These are phyloP conservation scores for Trametes hirsuta DNA, from an alignment of 1,284 basidiomycete genomes.

Conservation along the genomic window DNA sequence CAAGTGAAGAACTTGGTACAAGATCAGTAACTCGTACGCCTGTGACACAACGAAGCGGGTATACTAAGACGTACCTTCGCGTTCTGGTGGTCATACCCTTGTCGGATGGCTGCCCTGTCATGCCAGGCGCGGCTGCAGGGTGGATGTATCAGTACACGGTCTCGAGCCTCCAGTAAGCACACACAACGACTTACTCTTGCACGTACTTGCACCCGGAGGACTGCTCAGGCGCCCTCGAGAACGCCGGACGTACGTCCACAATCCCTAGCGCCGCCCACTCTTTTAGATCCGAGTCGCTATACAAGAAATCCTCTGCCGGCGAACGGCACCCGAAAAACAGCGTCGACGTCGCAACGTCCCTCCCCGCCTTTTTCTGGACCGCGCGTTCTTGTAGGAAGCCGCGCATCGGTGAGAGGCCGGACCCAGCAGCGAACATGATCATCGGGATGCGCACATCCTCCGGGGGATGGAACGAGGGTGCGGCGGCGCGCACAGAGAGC, in stretches of 20 bases:
- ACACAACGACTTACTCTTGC: slow-evolving; percentile 45
- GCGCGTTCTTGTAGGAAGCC: slow-evolving; percentile 59
- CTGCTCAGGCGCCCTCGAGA: slow-evolving; percentile 43
- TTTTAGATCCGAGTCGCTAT: slow-evolving; percentile 44
- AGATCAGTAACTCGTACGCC: not conserved
- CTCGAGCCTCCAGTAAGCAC: not conserved
- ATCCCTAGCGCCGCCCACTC: slow-evolving; percentile 49
- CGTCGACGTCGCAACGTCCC: slow-evolving; percentile 46
- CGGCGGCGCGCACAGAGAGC: slow-evolving; percentile 47
- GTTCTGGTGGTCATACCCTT: slow-evolving; percentile 36
- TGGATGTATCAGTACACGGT: not conserved
- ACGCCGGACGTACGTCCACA: slow-evolving; percentile 53
- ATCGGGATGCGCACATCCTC: slow-evolving; percentile 46
- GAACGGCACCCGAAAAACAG: slow-evolving; percentile 56
- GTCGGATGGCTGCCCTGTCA: slow-evolving; percentile 42
- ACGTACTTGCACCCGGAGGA: slow-evolving; percentile 52
- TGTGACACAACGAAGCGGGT: not conserved
- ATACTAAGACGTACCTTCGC: slow-evolving; percentile 48
- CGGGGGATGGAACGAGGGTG: slow-evolving; percentile 51
- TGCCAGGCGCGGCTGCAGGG: slow-evolving; percentile 47
- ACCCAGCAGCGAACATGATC: slow-evolving; percentile 53
- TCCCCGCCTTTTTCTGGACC: slow-evolving; percentile 48
- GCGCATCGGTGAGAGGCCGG: slow-evolving; percentile 55
- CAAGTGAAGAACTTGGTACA: slow-evolving; percentile 49
- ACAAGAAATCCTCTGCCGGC: slow-evolving; percentile 48